Base-by-base conservation (phyloP, 768 basidiomycete genomes). In the Tephrocybe sp. region DNA sequence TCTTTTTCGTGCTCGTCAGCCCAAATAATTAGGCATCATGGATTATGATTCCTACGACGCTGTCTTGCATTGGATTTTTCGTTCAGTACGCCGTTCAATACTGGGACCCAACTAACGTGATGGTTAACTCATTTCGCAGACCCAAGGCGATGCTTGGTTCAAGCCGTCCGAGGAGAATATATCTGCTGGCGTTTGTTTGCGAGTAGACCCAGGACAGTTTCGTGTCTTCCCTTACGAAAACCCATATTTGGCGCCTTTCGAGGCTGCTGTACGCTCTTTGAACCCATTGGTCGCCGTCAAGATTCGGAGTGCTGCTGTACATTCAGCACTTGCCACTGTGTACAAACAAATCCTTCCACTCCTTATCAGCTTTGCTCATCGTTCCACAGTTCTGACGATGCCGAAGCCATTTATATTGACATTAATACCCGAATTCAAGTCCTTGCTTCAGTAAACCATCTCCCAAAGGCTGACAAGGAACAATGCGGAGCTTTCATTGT, bases 401-500 rank as follows among this genome's bases (percentile, higher is more conserved):
- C 79, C 1, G 65, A 64, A 9, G 80, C 79, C 25, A 81, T 90
- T 54, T 84, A 84, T 58, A 77, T 95, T 52, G 88, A 91, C 67
- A 64, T 67, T 47, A 83, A 92, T 62, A 94, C 91, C 1, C 86
- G 90, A 5, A 94, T 95, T 44, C 92, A 95, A 67, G 83, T 95
- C 48, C 65, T 95, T 21, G 86, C 89, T 51, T 80, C 80, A 13
- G 82, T 94, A 57, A 60, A 63, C 44, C 75, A 80, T 49, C 71
- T 95, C 34, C 80, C 86, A 5, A 77, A 79, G 32, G 91, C 91
- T 6, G 89, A 94, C 63, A 94, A 93, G 71, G 92, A 94, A 62
- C 92, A 94, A 60, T 92, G 87, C 42, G 92, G 85, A 16, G 92
- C 92, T 11, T 95, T 95, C 64, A 77, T 92, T 45, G 89, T 87